These are phyloP conservation scores for Angomonas deanei DNA, from an alignment of 208 protist species.

Conservation along the genomic window DNA sequence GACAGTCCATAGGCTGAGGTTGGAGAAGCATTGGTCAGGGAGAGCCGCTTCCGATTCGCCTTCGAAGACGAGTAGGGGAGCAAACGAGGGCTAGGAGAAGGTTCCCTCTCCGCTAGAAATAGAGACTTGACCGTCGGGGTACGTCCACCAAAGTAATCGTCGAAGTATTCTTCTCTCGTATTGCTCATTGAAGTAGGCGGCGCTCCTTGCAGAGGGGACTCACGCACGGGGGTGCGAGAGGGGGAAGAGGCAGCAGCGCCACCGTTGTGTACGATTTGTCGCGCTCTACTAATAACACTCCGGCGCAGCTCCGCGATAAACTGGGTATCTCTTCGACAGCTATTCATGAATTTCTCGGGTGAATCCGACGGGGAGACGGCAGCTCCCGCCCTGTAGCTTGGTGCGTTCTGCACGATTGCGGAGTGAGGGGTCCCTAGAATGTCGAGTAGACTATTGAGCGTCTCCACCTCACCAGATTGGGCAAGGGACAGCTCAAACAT, in stretches of 20 bases:
- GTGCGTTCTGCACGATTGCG: background rate
- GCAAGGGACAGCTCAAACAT: background rate
- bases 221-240: background rate
- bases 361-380: background rate
- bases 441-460: background rate
- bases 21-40: background rate
- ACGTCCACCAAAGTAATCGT: slow-evolving; percentile 3
- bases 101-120: background rate
- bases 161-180: slow-evolving; percentile 2
- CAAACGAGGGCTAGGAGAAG: background rate
- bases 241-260: too few relatives aligned
- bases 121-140: background rate
- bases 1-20: slow-evolving; percentile 19
- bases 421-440: background rate
- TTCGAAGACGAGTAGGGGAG: background rate
- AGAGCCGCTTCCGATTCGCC: background rate
- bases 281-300: too few relatives aligned
- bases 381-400: background rate
- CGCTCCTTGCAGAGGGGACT: too few relatives aligned
- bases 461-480: background rate
- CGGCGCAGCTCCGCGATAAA: too few relatives aligned
- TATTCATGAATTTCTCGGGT: too few relatives aligned
- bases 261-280: too few relatives aligned
- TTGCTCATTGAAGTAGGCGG: too few relatives aligned
- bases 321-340: too few relatives aligned